A percentile compares a stretch with the other conserved stretches of the same genome.
Conservation (phyloP, 1,284 basidiomycete species). For the Fomitopsis pinicola region DNA sequence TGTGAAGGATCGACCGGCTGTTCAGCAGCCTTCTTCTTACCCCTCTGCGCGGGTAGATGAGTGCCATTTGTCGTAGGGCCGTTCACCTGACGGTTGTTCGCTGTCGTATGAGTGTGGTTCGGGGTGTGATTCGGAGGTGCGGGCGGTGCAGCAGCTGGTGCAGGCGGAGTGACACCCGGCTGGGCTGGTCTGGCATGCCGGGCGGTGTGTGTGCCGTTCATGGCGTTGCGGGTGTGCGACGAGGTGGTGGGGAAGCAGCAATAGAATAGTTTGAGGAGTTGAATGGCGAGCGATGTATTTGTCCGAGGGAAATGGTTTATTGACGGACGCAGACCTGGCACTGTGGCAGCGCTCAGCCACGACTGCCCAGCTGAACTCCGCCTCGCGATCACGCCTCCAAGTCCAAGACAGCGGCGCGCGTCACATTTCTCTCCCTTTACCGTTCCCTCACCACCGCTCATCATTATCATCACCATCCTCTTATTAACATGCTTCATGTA, state of each 20-base stretch:
- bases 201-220: constrained; percentile 38
- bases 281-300: constrained; percentile 6
- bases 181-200: constrained; percentile 38
- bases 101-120: constrained; percentile 16
- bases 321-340: not conserved
- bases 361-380: not conserved
- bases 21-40: constrained; percentile 65
- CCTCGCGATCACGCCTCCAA: not conserved
- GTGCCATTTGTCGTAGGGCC: constrained; percentile 28
- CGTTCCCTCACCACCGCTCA: not conserved
- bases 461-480: too few species aligned
- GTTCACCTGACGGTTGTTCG: constrained; percentile 25
- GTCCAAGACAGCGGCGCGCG: not conserved
- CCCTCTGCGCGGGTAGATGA: constrained; percentile 33
- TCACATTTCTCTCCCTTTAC: not conserved
- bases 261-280: constrained; percentile 5
- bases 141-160: constrained; percentile 46
- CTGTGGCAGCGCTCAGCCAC: not conserved
- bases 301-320: not conserved
- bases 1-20: constrained; percentile 69
- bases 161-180: constrained; percentile 55
- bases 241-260: constrained; percentile 8
- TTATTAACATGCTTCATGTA: too few species aligned
- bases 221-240: constrained; percentile 15
- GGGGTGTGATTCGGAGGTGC: constrained; percentile 31